Percentiles rank a stretch among this genome's conserved stretches.
Evolutionary conservation across 192 early-diverging fungal genomes (phyloP).

Genomic region (Phlyctochytrium bullatum): DNA sequence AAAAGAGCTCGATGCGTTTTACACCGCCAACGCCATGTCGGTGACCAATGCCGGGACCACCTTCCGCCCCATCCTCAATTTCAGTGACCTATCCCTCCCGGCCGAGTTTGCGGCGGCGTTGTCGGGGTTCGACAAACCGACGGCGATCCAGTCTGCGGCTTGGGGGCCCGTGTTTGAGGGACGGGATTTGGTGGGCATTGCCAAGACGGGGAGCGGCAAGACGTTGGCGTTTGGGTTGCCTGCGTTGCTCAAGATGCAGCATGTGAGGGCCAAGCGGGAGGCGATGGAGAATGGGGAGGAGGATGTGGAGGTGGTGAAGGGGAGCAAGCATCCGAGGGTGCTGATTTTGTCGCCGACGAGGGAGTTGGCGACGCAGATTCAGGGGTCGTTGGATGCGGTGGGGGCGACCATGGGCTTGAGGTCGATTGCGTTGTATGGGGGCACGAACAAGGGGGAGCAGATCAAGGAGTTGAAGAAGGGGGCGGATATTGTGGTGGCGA

Average conservation of each 20-base stretch:
- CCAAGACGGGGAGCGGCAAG: slow-evolving; percentile 39
- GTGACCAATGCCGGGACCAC: slow-evolving; percentile 28
- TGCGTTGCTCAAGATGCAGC: not conserved
- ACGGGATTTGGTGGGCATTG: slow-evolving; percentile 91
- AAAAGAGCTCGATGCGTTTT: slow-evolving; percentile 30
- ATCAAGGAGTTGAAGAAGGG: slow-evolving; percentile 40
- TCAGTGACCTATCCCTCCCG: slow-evolving; percentile 71
- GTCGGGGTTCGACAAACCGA: slow-evolving; percentile 78
- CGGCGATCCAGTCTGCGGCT: slow-evolving; percentile 88
- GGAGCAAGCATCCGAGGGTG: slow-evolving; percentile 20
- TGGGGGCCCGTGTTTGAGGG: slow-evolving; percentile 85
- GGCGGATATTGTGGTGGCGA: slow-evolving; percentile 84
- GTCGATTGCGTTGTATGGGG: slow-evolving; percentile 86
- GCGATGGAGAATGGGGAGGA: slow-evolving; percentile 70
- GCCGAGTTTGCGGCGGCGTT: slow-evolving; percentile 59
- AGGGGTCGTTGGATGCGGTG: slow-evolving; percentile 60
- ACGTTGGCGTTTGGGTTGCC: slow-evolving; percentile 29
- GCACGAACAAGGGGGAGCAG: slow-evolving; percentile 63
- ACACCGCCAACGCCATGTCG: slow-evolving; percentile 36
- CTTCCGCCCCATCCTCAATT: slow-evolving; percentile 67
- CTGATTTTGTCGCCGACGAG: slow-evolving; percentile 69
- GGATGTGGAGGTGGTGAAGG: slow-evolving; percentile 19
- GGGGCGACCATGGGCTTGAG: slow-evolving; percentile 63
- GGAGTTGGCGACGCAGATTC: slow-evolving; percentile 52
- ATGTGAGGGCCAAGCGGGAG: not conserved